Evolutionary conservation across 257 asterid species (phyloP).

Genomic region (Nicotiana noctiflora): DNA sequence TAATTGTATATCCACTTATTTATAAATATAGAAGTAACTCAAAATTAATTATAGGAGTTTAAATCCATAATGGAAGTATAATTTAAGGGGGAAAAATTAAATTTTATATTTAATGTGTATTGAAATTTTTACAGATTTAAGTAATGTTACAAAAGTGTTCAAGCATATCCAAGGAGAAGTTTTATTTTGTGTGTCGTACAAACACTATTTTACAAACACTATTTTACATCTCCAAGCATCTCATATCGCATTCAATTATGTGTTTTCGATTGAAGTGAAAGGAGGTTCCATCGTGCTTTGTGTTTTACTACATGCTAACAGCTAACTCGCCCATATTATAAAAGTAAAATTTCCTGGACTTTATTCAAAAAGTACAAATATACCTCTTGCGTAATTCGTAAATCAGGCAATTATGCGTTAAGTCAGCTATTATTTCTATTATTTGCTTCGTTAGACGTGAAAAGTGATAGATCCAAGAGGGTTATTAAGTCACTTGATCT

Average conservation of each 20-base stretch:
- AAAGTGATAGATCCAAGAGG: conserved; percentile 9
- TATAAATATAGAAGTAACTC: too few species aligned
- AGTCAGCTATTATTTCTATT: background rate
- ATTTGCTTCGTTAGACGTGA: background rate
- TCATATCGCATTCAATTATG: background rate
- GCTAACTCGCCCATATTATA: too few species aligned
- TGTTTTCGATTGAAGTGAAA: background rate
- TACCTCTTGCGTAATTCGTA: background rate
- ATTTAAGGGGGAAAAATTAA: too few species aligned
- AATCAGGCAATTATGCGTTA: background rate
- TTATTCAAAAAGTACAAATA: background rate
- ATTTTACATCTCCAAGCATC: too few species aligned
- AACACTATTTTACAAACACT: too few species aligned
- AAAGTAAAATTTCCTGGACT: background rate
- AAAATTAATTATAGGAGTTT: too few species aligned
- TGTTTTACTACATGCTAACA: background rate
- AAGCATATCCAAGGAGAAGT: background rate
- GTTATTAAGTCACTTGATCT: background rate
- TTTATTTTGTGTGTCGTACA: too few species aligned
- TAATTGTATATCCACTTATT: too few species aligned
- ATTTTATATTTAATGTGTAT: too few species aligned
- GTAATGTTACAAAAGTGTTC: too few species aligned
- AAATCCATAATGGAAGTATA: too few species aligned
- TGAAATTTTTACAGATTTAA: too few species aligned
- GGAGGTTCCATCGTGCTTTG: background rate